Base-by-base conservation (phyloP, 148 eudicot species). In the Pharnaceum exiguum region DNA sequence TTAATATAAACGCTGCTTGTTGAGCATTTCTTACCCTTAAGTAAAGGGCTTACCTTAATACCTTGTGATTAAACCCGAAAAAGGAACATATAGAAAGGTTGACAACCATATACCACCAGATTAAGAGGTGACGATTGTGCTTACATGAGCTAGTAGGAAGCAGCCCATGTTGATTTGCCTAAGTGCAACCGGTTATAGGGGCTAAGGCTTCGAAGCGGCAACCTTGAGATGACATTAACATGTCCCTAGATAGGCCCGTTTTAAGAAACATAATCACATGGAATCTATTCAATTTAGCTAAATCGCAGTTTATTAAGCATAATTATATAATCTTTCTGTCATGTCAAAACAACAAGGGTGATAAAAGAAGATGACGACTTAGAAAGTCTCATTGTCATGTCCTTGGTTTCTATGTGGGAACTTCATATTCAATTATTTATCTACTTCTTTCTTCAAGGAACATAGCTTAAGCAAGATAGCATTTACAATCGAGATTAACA, bases 181-280 rank as follows among this genome's bases (percentile, higher is more conserved):
- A 26, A 24, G 17, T 46, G 33, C 16, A 22, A 45, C 22, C 38
- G 16, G 19, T 52, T 50, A 47, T 62, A 51, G 37, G 66, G 47
- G 8, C 26, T 13, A 3, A 23, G 2, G 15, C 4, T 22, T n/a
- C n/a, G n/a, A 59, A 29, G 8, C 23, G 6, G 36, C 2, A 19
- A 7, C 29, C 51, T 43, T 73, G 71, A 78, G 71, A 77, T 63
- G 82, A 76, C 81, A 76, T 40, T 58, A 70, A 64, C 5, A 12
- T 66, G 49, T 43, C 48, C 69, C 43, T 63, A 59, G 29, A 70
- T 50, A 69, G 75, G 73, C 24, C 55, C 71, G 48, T 54, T 3
- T 59, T 2, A 69, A 66, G 69, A 46, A 76, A 79, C 93, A 85
- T 77, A 79, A 85, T 66, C 85, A 82, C 93, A 85, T 85, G 93